Base-by-base conservation (phyloP, 2,329 filamentous ascomycete genomes). In the Neonectria coccinea region DNA sequence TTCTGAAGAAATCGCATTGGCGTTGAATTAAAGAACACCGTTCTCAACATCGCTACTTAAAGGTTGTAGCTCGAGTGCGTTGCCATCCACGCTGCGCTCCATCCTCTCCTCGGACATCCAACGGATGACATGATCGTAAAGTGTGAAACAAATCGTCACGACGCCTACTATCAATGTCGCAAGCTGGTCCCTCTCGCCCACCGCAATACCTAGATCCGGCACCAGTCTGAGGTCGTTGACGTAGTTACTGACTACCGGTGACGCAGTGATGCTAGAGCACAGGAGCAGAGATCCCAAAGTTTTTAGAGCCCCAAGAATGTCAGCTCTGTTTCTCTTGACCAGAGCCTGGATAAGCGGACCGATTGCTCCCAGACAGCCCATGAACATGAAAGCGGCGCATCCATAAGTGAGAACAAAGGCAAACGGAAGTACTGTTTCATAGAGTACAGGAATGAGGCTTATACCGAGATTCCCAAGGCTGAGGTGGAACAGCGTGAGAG, bases 161-260 rank as follows among this genome's bases (percentile, higher is more conserved):
- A 51, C 48, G 2, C 61, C 61, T 12, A 59, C 61, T 25, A 59
- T 50, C 31, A 64, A 36, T 14, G 51, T 54, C 29, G 61, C 61
- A 25, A 64, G 56, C 36, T 64, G 61, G 25, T 64, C 61, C 25
- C 61, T 45, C 42, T 64, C 61, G 11, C 29, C 36, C 14, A 64
- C 52, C n/a, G 55, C 11, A n/a, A 64, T 29, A n/a, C 41, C 61
- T 12, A 64, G 33, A 39, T 64, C 61, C 5, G 62, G 56, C 5
- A 63, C 50, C 20, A 63, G 18, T 18, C 22, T 29, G 22, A 42
- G 12, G 14, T 18, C 22, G 9, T 50, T 42, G 1, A 4, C 4
- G 2, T 16, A 44, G 4, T 20, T 18, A 3, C 33, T 11, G 14
- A 25, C 10, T 8, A 55, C 14, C 41, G 53, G 12, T 14, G 14